A percentile compares a stretch with the other conserved stretches of the same genome.
Conservation (phyloP, 495 filamentous ascomycete species). For the Haplographium delicatum region DNA sequence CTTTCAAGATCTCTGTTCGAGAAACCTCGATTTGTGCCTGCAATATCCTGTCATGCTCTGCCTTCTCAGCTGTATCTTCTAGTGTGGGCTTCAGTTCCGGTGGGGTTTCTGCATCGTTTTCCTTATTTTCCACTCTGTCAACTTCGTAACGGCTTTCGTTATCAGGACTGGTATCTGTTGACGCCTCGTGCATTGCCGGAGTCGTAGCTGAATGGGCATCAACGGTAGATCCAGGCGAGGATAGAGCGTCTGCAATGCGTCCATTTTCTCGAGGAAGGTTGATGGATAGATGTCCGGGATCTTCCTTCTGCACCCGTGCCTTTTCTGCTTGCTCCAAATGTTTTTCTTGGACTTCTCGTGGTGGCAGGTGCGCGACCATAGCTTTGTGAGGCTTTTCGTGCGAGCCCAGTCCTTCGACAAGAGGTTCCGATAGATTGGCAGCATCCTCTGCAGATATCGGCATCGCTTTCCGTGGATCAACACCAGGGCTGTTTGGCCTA, state of each 20-base stretch:
- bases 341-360: conserved; percentile 19
- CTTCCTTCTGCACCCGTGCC: conserved; percentile 15
- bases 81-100: conserved; percentile 24
- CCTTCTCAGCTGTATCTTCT: conserved; percentile 31
- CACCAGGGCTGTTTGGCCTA: conserved; percentile 24
- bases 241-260: conserved; percentile 29
- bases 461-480: conserved; percentile 22
- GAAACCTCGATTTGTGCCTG: conserved; percentile 33
- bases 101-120: conserved; percentile 21
- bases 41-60: conserved; percentile 32
- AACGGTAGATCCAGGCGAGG: conserved; percentile 40
- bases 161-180: conserved; percentile 50
- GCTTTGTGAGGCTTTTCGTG: conserved; percentile 20
- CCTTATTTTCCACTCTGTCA: conserved; percentile 22
- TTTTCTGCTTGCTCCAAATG: conserved; percentile 26
- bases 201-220: conserved; percentile 34
- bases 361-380: conserved; percentile 22
- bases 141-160: conserved; percentile 39
- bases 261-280: conserved; percentile 12
- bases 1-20: conserved; percentile 27
- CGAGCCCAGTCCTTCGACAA: conserved; percentile 18
- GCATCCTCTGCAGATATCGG: conserved; percentile 23
- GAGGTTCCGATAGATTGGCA: conserved; percentile 14
- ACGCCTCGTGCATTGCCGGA: conserved; percentile 35
- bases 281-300: conserved; percentile 17